phyloP scores from a whole-genome alignment of 2,329 filamentous ascomycete genomes.

The Furcasterigmium sp. region DNA sequence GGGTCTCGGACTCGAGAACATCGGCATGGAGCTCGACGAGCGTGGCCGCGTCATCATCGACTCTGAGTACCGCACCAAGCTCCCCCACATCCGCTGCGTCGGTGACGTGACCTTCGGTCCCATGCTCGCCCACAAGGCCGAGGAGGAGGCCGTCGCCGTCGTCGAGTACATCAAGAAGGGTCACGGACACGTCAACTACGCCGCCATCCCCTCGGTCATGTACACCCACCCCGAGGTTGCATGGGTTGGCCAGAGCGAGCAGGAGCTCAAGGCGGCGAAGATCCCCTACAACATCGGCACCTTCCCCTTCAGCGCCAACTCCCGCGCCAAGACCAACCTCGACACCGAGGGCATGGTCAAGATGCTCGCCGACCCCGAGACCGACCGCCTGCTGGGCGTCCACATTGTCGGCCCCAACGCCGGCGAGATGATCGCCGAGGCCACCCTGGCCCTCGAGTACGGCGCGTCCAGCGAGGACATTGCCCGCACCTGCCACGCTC shows the following conservation, averaged over 20 bases:
- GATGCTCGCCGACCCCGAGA: slow-evolving; percentile 94
- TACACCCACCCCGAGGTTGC: slow-evolving; percentile 98
- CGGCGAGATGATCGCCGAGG: slow-evolving; percentile 99
- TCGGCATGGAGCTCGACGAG: slow-evolving; percentile 87
- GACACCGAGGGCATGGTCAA: slow-evolving; percentile 96
- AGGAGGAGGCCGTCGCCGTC: slow-evolving; percentile 93
- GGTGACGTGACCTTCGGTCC: slow-evolving; percentile 96
- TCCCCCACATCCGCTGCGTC: slow-evolving; percentile 93
- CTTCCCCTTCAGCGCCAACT: slow-evolving; percentile 98
- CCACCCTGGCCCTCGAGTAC: slow-evolving; percentile 90
- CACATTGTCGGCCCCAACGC: slow-evolving; percentile 96
- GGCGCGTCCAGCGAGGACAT: slow-evolving; percentile 94
- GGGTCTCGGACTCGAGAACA: slow-evolving; percentile 88
- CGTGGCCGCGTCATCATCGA: slow-evolving; percentile 94
- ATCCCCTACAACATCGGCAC: slow-evolving; percentile 89
- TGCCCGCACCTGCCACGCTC: slow-evolving; percentile 90
- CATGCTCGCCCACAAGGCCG: slow-evolving; percentile 99
- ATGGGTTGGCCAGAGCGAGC: slow-evolving; percentile 97
- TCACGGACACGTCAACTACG: slow-evolving; percentile 98
- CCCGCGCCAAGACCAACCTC: slow-evolving; percentile 95
- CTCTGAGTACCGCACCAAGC: slow-evolving; percentile 97
- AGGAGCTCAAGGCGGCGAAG: slow-evolving; percentile 84
- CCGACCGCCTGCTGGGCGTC: slow-evolving; percentile 88
- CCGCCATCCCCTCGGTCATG: slow-evolving; percentile 96
- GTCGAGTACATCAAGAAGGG: slow-evolving; percentile 98